Evolutionary conservation across 257 asterid genomes (phyloP).

Genomic region (Scutellaria baicalensis): DNA sequence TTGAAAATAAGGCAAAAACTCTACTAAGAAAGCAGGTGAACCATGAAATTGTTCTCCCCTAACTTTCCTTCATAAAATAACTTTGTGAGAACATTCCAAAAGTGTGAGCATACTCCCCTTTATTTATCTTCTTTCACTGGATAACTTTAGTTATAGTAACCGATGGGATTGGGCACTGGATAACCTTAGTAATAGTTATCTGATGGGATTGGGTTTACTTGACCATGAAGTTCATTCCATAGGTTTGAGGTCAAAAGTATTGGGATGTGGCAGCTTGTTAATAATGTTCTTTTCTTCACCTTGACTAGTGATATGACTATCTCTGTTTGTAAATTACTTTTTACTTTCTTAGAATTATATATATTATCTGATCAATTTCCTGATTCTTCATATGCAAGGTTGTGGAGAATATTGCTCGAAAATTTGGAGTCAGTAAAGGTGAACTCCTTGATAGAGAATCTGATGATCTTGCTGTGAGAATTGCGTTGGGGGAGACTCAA

Average conservation of each 20-base stretch:
- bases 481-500: slow-evolving; percentile 93
- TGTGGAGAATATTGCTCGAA: slow-evolving; percentile 83
- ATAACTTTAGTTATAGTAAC: background rate
- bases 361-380: slow-evolving; percentile 16
- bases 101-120: background rate
- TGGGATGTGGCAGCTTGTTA: background rate
- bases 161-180: background rate
- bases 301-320: background rate
- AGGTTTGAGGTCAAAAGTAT: slow-evolving; percentile 2
- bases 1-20: background rate
- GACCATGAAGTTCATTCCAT: slow-evolving; percentile 7
- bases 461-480: slow-evolving; percentile 72
- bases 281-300: background rate
- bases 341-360: background rate
- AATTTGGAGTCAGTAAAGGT: slow-evolving; percentile 79
- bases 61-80: background rate
- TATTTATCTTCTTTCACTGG: background rate
- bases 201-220: background rate
- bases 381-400: slow-evolving; percentile 40
- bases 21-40: background rate
- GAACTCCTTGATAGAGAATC: slow-evolving; percentile 82
- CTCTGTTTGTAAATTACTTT: slow-evolving; percentile 8
- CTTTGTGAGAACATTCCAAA: background rate
- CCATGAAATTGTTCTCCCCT: background rate
- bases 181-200: background rate